Evolutionary conservation across 495 filamentous ascomycete species (phyloP).

Genomic region (Hypoxylon fragiforme): DNA sequence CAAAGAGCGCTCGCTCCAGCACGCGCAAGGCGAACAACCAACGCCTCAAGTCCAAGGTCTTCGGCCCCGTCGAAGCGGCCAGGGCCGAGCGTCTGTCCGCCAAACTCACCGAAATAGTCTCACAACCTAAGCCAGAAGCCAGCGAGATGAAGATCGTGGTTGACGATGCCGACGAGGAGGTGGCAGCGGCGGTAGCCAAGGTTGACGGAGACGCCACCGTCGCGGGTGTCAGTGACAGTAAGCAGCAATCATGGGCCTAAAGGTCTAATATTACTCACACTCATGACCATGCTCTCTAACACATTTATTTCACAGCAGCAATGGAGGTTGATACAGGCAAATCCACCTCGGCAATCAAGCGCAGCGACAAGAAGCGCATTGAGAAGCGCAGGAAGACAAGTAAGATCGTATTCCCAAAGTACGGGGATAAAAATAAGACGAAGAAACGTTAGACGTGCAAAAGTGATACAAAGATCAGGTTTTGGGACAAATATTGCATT

Average conservation of each 20-base stretch:
- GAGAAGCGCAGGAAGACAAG: constrained; percentile 54
- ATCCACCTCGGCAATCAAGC: constrained; percentile 34
- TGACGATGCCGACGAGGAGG: constrained; percentile 30
- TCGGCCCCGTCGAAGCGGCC: constrained; percentile 75
- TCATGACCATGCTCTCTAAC: constrained; percentile 28
- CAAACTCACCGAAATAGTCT: constrained; percentile 74
- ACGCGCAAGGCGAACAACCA: constrained; percentile 76
- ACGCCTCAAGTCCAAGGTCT: constrained; percentile 73
- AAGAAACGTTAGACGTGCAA: constrained; percentile 39
- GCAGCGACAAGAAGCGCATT: constrained; percentile 43
- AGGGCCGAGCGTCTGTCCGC: constrained; percentile 77
- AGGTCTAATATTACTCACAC: background rate
- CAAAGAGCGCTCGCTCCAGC: constrained; percentile 77
- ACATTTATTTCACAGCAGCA: constrained; percentile 22
- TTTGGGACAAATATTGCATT: constrained; percentile 2
- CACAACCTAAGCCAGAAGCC: constrained; percentile 56
- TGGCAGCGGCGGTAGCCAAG: constrained; percentile 34
- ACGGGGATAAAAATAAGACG: constrained; percentile 49
- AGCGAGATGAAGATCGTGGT: constrained; percentile 29
- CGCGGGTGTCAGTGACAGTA: constrained; percentile 32
- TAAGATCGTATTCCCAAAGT: constrained; percentile 56
- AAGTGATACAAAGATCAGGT: background rate
- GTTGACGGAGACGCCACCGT: constrained; percentile 30
- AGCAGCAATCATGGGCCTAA: constrained; percentile 16
- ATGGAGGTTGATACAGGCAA: constrained; percentile 54